Conservation (phyloP, 1,139 yeast species). For the Diutina mesorugosa region DNA sequence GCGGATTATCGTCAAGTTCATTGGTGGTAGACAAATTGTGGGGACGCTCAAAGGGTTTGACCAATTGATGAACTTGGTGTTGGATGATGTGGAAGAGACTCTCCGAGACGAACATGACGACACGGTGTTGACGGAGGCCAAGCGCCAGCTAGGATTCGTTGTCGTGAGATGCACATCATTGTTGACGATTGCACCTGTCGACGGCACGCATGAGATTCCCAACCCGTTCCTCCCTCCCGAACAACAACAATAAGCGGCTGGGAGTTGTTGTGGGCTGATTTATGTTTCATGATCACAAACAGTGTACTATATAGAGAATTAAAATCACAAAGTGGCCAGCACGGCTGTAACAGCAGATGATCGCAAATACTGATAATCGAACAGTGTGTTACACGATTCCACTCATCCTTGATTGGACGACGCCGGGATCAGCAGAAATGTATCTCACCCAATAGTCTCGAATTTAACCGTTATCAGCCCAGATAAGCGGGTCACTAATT, state of each 20-base stretch:
- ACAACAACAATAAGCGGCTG: neutral
- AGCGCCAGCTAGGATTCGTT: conserved; percentile 50
- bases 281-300: neutral
- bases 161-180: conserved; percentile 82
- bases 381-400: too few species aligned
- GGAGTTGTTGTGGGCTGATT: neutral
- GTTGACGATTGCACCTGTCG: conserved; percentile 71
- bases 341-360: neutral
- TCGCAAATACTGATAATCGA: neutral
- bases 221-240: conserved; percentile 38
- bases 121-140: conserved; percentile 30
- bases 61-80: conserved; percentile 83
- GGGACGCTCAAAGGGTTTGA: conserved; percentile 85
- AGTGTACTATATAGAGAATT: neutral
- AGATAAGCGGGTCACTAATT: neutral
- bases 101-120: conserved; percentile 56
- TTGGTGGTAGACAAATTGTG: conserved; percentile 74
- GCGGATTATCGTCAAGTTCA: conserved; percentile 62
- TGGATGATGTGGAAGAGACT: conserved; percentile 71
- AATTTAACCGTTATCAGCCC: neutral
- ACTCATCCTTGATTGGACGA: too few species aligned
- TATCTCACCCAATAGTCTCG: too few species aligned
- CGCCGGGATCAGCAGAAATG: too few species aligned
- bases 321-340: neutral
- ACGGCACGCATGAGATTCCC: conserved; percentile 69